These are phyloP conservation scores for Achaetomiella virescens DNA, from an alignment of 495 filamentous ascomycete species.

Conservation along the genomic window DNA sequence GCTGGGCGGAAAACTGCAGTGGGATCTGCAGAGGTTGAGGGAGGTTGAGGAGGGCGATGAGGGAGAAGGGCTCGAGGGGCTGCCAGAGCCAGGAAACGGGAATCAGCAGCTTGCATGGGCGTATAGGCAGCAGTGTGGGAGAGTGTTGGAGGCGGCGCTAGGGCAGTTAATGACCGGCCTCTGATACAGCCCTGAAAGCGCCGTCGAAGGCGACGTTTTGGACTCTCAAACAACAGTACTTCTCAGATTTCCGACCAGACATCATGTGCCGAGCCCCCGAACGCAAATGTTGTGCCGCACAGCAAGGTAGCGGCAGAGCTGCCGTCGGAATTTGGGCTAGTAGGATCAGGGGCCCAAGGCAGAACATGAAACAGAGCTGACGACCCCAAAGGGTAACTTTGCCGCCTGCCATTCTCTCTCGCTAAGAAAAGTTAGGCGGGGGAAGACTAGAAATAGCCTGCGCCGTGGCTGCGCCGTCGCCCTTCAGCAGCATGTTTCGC, in stretches of 20 bases:
- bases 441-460: not conserved
- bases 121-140: conserved; percentile 37
- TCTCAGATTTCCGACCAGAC: too few relatives aligned
- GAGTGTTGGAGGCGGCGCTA: conserved; percentile 27
- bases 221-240: too few relatives aligned
- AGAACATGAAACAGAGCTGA: not conserved
- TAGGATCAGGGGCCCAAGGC: not conserved
- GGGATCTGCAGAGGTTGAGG: conserved; percentile 27
- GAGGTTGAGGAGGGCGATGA: conserved; percentile 28
- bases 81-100: conserved; percentile 24
- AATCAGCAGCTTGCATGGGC: conserved; percentile 38
- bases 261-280: too few relatives aligned
- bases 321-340: not conserved
- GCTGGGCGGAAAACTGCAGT: conserved; percentile 24
- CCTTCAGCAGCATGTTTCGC: not conserved
- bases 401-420: not conserved
- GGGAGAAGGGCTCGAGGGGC: not conserved
- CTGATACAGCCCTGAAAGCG: too few relatives aligned
- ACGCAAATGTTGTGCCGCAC: conserved; percentile 2
- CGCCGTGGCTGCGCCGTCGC: not conserved
- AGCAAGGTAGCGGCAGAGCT: not conserved
- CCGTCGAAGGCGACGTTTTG: too few relatives aligned
- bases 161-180: not conserved
- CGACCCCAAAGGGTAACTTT: not conserved
- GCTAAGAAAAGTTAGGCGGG: not conserved